Evolutionary conservation across 106 monocot species (phyloP).

Genomic region (Apostasia ramifera): DNA sequence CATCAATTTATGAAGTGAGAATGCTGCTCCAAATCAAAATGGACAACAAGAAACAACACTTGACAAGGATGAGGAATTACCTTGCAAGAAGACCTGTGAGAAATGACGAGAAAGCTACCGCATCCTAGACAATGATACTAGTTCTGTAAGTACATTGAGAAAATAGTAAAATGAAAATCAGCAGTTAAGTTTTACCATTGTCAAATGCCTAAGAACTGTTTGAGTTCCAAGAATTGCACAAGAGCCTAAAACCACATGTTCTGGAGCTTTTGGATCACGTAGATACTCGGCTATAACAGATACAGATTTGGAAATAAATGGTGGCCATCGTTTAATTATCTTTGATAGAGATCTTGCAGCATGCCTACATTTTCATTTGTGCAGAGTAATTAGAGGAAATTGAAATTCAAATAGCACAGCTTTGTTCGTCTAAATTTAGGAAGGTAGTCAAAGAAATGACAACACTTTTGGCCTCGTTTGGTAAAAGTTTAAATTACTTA

Average conservation of each 20-base stretch:
- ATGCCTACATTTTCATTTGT: constrained; percentile 36
- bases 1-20: not conserved
- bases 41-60: not conserved
- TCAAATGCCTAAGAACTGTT: constrained; percentile 75
- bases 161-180: constrained; percentile 1
- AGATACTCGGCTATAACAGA: constrained; percentile 42
- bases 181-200: constrained; percentile 35
- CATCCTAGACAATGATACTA: constrained; percentile 38
- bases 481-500: no score
- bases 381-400: constrained; percentile 9
- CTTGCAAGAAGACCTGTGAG: constrained; percentile 78
- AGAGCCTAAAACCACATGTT: constrained; percentile 81
- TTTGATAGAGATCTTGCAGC: constrained; percentile 63
- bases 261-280: constrained; percentile 62
- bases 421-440: no score
- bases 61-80: constrained; percentile 26
- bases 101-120: constrained; percentile 66
- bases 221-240: constrained; percentile 67
- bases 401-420: not conserved
- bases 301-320: constrained; percentile 64
- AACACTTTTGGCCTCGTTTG: no score
- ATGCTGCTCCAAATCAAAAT: not conserved
- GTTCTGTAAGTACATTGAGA: not conserved
- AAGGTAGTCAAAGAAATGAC: no score
- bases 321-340: constrained; percentile 84